These are phyloP conservation scores for Leccinum pellstonianum DNA, from an alignment of 768 basidiomycete genomes.

Conservation along the genomic window DNA sequence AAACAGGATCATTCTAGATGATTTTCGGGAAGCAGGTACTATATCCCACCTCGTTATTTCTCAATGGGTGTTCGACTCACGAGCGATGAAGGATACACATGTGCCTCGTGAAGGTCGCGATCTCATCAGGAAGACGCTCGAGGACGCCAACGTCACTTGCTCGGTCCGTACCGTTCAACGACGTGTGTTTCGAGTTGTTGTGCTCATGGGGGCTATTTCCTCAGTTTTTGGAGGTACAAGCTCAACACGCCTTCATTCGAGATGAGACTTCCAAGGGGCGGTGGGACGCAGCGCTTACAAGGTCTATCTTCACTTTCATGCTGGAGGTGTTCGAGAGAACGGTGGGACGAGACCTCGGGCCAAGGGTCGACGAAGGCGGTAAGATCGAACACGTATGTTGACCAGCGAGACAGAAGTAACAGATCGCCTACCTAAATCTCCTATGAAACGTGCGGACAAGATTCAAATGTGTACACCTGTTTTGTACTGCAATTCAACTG, in stretches of 20 bases:
- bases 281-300: conserved; percentile 92
- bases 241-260: conserved; percentile 95
- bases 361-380: conserved; percentile 43
- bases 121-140: conserved; percentile 77
- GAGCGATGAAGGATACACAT: conserved; percentile 72
- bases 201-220: conserved; percentile 5
- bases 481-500: too few relatives aligned
- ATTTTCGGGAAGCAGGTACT: conserved; percentile 91
- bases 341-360: conserved; percentile 81
- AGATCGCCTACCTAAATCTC: neutral
- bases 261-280: conserved; percentile 91
- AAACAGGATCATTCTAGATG: conserved; percentile 51
- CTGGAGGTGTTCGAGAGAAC: conserved; percentile 93
- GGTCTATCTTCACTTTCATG: conserved; percentile 79
- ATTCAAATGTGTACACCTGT: too few relatives aligned
- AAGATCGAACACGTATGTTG: conserved; percentile 76
- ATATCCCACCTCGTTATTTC: conserved; percentile 2
- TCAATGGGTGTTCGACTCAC: neutral
- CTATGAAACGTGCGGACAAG: neutral
- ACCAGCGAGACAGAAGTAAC: neutral
- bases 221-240: conserved; percentile 93
- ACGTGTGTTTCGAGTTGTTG: neutral
- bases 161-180: conserved; percentile 53
- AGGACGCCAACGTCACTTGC: conserved; percentile 70
- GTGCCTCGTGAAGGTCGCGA: conserved; percentile 86